Evolutionary conservation across 257 asterid species (phyloP).

Genomic region (Gentiana straminea): DNA sequence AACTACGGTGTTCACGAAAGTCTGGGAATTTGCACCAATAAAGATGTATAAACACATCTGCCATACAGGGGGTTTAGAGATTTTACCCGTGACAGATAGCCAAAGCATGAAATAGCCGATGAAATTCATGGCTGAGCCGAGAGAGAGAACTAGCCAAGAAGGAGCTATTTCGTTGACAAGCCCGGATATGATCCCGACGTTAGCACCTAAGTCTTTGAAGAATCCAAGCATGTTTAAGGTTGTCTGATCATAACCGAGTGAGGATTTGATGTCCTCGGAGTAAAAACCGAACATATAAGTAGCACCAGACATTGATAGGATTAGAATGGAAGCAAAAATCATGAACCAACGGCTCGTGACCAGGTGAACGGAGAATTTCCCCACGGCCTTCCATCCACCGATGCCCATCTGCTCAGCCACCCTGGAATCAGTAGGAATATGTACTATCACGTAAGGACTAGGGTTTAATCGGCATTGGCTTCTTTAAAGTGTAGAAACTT

Average conservation of each 20-base stretch:
- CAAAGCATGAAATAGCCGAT: constrained; percentile 54
- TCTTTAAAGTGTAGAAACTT: too few relatives aligned
- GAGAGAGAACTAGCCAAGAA: constrained; percentile 43
- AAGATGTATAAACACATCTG: constrained; percentile 43
- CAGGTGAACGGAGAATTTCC: constrained; percentile 20
- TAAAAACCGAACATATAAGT: constrained; percentile 47
- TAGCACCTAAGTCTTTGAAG: constrained; percentile 49
- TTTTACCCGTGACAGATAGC: constrained; percentile 33
- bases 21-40: constrained; percentile 53
- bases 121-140: constrained; percentile 44
- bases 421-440: too few relatives aligned
- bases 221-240: constrained; percentile 42
- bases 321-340: constrained; percentile 44
- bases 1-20: constrained; percentile 46
- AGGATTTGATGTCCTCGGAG: constrained; percentile 37
- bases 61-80: constrained; percentile 33
- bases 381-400: constrained; percentile 11
- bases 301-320: constrained; percentile 46
- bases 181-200: constrained; percentile 45
- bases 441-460: too few relatives aligned
- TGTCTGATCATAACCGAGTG: constrained; percentile 53
- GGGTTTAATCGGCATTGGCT: too few relatives aligned
- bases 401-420: constrained; percentile 9
- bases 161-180: constrained; percentile 41
- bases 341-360: constrained; percentile 47